Conservation (phyloP, 164 flowering plant genomes). For the Nelumbo lutea region DNA sequence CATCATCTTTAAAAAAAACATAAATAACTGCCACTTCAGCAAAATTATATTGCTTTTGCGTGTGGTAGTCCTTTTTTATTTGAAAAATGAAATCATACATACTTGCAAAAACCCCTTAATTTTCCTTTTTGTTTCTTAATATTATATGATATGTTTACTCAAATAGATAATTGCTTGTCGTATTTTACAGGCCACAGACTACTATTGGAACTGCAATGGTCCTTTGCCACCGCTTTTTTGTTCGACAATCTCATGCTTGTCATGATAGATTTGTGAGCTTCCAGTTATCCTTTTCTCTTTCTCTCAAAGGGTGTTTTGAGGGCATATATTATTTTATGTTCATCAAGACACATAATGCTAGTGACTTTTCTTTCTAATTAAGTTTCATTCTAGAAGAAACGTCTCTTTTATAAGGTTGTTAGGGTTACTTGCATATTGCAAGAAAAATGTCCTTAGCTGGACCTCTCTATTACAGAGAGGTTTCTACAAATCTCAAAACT, state of each 20-base stretch:
- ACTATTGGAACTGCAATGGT: constrained; percentile 96
- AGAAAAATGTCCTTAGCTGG: too few relatives aligned
- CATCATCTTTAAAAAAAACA: too few relatives aligned
- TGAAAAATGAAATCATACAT: too few relatives aligned
- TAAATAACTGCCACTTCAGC: too few relatives aligned
- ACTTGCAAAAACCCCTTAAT: too few relatives aligned
- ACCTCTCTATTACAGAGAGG: too few relatives aligned
- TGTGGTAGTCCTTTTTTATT: too few relatives aligned
- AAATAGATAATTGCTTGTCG: constrained; percentile 2
- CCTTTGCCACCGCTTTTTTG: constrained; percentile 94
- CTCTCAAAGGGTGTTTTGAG: neutral
- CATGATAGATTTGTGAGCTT: constrained; percentile 94
- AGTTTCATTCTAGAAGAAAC: neutral
- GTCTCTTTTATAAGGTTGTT: too few relatives aligned
- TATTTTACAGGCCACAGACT: constrained; percentile 82
- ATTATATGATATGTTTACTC: neutral
- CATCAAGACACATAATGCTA: neutral
- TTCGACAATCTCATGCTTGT: constrained; percentile 86
- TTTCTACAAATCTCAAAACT: too few relatives aligned
- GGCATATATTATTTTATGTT: neutral
- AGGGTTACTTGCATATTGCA: too few relatives aligned
- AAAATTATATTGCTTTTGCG: too few relatives aligned
- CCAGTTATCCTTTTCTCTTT: neutral
- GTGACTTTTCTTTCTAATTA: neutral
- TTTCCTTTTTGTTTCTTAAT: neutral